phyloP scores from a whole-genome alignment of 345 rosid genomes.

The Laguncularia racemosa region DNA sequence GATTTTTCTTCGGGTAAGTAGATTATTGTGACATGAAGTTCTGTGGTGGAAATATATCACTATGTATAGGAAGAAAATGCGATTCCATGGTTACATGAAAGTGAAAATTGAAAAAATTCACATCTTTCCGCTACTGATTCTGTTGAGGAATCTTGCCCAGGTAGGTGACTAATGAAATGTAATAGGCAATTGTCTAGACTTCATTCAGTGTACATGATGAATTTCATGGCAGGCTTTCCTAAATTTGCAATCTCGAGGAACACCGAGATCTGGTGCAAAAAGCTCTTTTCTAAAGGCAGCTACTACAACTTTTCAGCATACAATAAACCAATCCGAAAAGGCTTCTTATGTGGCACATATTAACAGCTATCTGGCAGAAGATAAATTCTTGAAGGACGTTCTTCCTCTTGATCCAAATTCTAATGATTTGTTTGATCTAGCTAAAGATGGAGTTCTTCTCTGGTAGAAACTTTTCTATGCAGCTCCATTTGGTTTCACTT shows the following conservation, averaged over 20 bases:
- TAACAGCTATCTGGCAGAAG: constrained; percentile 72
- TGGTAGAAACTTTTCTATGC: constrained; percentile 37
- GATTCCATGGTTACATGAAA: too few relatives aligned
- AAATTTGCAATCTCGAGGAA: constrained; percentile 60
- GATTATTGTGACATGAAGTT: too few relatives aligned
- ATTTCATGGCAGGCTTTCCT: constrained; percentile 47
- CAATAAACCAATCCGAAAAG: constrained; percentile 82
- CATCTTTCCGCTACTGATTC: too few relatives aligned
- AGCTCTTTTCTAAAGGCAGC: constrained; percentile 71
- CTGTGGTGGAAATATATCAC: too few relatives aligned
- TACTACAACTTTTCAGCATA: constrained; percentile 86
- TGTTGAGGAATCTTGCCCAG: too few relatives aligned
- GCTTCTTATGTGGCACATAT: constrained; percentile 88
- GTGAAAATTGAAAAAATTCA: too few relatives aligned
- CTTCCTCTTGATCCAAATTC: constrained; percentile 82
- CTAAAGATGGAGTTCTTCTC: constrained; percentile 86
- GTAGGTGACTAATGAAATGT: too few relatives aligned
- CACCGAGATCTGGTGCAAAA: constrained; percentile 49
- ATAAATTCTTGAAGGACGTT: constrained; percentile 66
- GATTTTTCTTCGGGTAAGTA: constrained; percentile 72
- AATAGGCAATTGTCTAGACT: too few relatives aligned
- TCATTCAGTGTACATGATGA: background rate
- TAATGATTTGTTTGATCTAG: constrained; percentile 80
- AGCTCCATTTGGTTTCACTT: background rate
- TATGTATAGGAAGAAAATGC: too few relatives aligned